A percentile compares a stretch with the other conserved stretches of the same genome.
phyloP scores from a whole-genome alignment of 768 basidiomycete genomes.

The Flagelloscypha sp. region DNA sequence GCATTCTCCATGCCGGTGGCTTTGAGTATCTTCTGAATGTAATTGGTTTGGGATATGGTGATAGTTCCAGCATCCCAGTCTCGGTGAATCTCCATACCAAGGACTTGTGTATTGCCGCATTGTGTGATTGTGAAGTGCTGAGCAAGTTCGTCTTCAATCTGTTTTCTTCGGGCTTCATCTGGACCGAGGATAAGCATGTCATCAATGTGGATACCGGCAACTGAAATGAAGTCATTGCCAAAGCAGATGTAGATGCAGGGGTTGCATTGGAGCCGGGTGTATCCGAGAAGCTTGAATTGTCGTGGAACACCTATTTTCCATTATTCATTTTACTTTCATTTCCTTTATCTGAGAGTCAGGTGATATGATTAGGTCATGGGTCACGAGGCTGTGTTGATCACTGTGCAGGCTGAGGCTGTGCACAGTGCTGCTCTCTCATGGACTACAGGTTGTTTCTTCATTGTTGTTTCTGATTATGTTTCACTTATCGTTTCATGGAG shows the following conservation, averaged over 20 bases:
- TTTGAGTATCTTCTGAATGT: conserved; percentile 12
- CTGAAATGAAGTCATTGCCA: neutral
- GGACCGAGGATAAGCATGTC: conserved; percentile 16
- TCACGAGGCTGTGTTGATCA: no score
- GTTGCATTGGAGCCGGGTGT: conserved; percentile 8
- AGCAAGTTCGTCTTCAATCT: conserved; percentile 8
- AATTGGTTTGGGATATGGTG: conserved; percentile 17
- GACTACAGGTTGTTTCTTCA: no score
- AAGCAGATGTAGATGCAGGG: conserved; percentile 13
- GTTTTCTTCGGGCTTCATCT: neutral
- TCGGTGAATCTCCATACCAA: conserved; percentile 15
- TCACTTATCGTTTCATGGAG: no score
- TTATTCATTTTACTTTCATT: no score
- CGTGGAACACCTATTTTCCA: no score
- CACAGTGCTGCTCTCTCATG: no score
- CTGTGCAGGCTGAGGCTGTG: no score
- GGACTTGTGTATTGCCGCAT: conserved; percentile 13
- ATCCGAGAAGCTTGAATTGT: conserved; percentile 10
- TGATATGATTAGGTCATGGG: no score
- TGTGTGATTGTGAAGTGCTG: conserved; percentile 13
- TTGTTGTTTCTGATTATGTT: no score
- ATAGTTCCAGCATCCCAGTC: conserved; percentile 12
- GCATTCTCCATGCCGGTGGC: conserved; percentile 9
- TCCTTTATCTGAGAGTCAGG: no score
- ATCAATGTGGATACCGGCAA: conserved; percentile 16